Conservation (phyloP, 2,329 filamentous ascomycete species). For the Penicillium sp. region DNA sequence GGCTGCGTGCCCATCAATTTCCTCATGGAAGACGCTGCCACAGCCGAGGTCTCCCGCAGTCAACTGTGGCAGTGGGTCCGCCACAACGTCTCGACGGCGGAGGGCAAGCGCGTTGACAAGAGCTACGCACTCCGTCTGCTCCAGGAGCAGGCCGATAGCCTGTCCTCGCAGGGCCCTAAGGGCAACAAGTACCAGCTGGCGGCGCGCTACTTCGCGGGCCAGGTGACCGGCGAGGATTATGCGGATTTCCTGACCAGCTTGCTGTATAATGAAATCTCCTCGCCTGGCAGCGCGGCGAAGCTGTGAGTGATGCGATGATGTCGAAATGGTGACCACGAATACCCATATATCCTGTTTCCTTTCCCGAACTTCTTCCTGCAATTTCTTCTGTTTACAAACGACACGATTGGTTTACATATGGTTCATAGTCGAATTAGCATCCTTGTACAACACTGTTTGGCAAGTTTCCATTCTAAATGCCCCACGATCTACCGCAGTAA, state of each 20-base stretch:
- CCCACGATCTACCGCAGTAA: too few species aligned
- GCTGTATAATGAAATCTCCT: conserved; percentile 62
- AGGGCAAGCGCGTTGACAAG: conserved; percentile 92
- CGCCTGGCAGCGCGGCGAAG: conserved; percentile 67
- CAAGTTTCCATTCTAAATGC: too few species aligned
- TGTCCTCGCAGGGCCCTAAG: conserved; percentile 71
- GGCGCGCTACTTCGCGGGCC: conserved; percentile 84
- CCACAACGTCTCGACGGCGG: conserved; percentile 69
- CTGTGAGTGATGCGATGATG: conserved; percentile 44
- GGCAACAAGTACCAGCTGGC: conserved; percentile 91
- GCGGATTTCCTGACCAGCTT: conserved; percentile 89
- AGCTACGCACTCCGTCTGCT: conserved; percentile 81
- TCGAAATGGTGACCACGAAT: conserved; percentile 28
- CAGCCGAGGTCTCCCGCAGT: conserved; percentile 88
- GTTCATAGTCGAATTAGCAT: conserved; percentile 20
- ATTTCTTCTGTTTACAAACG: background rate
- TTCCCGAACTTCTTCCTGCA: conserved; percentile 3
- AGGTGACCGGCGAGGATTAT: conserved; percentile 96
- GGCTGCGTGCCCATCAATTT: conserved; percentile 98
- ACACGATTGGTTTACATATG: too few species aligned
- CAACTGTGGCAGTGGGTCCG: conserved; percentile 97
- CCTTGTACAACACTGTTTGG: conserved; percentile 27
- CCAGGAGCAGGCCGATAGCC: conserved; percentile 75
- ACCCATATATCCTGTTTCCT: conserved; percentile 24
- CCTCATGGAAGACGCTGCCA: conserved; percentile 97